Conservation (phyloP, 768 basidiomycete genomes). For the Hortiboletus campestris region DNA sequence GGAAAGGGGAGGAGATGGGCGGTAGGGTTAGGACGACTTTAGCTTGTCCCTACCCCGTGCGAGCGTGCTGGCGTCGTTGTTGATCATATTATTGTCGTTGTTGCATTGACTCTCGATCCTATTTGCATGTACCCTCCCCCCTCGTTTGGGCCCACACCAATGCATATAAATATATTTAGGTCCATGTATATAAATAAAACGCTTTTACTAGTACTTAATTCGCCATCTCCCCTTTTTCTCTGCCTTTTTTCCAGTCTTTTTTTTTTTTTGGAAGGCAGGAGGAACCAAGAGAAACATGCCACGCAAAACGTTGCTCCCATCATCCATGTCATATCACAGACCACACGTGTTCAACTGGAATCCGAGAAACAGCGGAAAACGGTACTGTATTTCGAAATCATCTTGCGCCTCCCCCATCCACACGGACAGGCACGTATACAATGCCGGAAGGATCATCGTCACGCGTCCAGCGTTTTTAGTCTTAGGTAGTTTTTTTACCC, state of each 20-base stretch:
- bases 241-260: not conserved
- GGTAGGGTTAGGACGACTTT: not conserved
- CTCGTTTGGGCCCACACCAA: not conserved
- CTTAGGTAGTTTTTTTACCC: not conserved
- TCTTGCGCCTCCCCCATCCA: slow-evolving; percentile 10
- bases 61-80: slow-evolving; percentile 1
- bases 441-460: slow-evolving; percentile 20
- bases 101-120: slow-evolving; percentile 6
- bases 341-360: slow-evolving; percentile 8
- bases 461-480: not conserved
- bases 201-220: slow-evolving; percentile 6
- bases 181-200: slow-evolving; percentile 13
- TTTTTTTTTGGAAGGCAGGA: not conserved
- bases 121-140: slow-evolving; percentile 4
- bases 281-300: not conserved
- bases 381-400: slow-evolving; percentile 2
- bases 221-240: not conserved
- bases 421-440: not conserved
- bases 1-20: not conserved
- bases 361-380: not conserved
- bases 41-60: not conserved
- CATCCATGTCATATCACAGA: too few species aligned
- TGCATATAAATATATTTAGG: slow-evolving; percentile 12
- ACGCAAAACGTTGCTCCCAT: not conserved
- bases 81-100: not conserved